phyloP scores from a whole-genome alignment of 2,329 filamentous ascomycete genomes.

The Leptographium radiaticola region DNA sequence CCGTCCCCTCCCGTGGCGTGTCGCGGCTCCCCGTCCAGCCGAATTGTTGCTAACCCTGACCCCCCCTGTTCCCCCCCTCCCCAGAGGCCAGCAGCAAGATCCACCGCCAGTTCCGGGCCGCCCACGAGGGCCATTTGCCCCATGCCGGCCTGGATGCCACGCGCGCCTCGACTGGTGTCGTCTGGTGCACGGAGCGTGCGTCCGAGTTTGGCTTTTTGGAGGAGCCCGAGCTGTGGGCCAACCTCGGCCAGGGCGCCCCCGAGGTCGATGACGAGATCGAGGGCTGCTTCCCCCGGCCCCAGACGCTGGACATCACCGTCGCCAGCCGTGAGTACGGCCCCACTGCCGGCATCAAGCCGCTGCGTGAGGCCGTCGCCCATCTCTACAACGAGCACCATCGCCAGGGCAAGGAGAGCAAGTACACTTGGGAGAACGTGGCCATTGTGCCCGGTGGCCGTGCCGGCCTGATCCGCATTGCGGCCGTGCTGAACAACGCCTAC shows the following conservation, averaged over 20 bases:
- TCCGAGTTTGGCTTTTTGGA: conserved; percentile 81
- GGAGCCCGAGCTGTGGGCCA: conserved; percentile 74
- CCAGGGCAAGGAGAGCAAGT: conserved; percentile 74
- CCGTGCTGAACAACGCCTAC: conserved; percentile 84
- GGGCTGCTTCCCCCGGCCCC: conserved; percentile 75
- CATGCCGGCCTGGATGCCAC: conserved; percentile 85
- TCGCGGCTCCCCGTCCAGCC: neutral
- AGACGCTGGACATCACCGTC: conserved; percentile 63
- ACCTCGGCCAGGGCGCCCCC: conserved; percentile 85
- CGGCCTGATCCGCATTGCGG: conserved; percentile 86
- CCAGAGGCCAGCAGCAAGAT: conserved; percentile 71
- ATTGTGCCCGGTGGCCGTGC: conserved; percentile 91
- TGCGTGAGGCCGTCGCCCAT: conserved; percentile 77
- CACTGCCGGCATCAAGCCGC: conserved; percentile 82
- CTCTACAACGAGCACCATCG: conserved; percentile 92
- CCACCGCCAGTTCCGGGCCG: conserved; percentile 78
- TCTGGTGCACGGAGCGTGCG: conserved; percentile 84
- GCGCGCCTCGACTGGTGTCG: conserved; percentile 81
- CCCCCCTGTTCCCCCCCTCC: neutral
- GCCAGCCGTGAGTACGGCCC: conserved; percentile 82
- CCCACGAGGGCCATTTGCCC: conserved; percentile 80
- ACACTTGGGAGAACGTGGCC: conserved; percentile 95
- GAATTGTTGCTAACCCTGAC: neutral
- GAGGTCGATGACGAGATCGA: conserved; percentile 89
- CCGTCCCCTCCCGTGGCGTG: neutral